Evolutionary conservation across 179 eudicot genomes (phyloP).

Genomic region (Beta lomatogona): DNA sequence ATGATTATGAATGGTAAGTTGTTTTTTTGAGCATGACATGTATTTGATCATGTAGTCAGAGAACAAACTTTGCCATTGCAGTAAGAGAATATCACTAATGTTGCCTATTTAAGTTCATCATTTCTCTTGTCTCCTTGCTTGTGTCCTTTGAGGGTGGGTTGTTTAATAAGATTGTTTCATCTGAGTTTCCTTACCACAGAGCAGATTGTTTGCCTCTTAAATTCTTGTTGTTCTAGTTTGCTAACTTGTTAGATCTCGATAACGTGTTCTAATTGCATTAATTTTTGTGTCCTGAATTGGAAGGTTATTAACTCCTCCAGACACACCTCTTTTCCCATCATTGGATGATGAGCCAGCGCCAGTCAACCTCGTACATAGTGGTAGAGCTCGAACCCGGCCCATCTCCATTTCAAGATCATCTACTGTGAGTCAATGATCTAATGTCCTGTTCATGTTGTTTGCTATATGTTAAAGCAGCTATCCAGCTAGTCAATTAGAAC

Average conservation of each 20-base stretch:
- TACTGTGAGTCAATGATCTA: conserved; percentile 53
- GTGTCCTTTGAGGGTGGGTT: background rate
- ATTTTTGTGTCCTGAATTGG: conserved; percentile 25
- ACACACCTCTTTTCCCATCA: conserved; percentile 87
- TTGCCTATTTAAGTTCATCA: background rate
- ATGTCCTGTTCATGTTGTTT: background rate
- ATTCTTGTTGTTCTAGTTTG: background rate
- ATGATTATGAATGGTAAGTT: conserved; percentile 96
- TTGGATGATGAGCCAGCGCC: conserved; percentile 84
- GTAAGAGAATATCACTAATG: background rate
- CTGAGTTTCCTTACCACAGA: background rate
- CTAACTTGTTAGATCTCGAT: conserved; percentile 1
- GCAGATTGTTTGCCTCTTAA: conserved; percentile 1
- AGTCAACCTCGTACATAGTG: conserved; percentile 55
- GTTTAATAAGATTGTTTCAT: background rate
- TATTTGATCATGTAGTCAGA: background rate
- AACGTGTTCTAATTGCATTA: conserved; percentile 22
- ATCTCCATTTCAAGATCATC: conserved; percentile 87
- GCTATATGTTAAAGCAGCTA: background rate
- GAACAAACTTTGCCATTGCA: background rate
- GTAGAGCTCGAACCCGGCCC: conserved; percentile 86
- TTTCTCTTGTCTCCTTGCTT: conserved; percentile 3
- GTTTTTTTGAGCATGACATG: conserved; percentile 4
- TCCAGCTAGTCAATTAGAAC: background rate
- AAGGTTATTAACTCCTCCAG: conserved; percentile 99